A percentile compares a stretch with the other conserved stretches of the same genome.
Conservation (phyloP, 2,329 filamentous ascomycete species). For the Paecilomyces niveus region DNA sequence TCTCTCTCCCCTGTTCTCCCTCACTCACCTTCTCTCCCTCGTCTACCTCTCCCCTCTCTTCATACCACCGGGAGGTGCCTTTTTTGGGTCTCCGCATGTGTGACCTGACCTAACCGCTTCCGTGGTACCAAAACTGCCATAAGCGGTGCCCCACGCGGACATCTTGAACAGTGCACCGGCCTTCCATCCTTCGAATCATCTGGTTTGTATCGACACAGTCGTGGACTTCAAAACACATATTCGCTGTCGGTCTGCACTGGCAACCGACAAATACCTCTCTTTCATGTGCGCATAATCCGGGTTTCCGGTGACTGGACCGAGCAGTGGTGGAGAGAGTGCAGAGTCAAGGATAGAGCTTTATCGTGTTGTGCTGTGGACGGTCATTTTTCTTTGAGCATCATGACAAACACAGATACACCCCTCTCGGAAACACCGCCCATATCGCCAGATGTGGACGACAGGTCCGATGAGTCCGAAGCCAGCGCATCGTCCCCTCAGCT, state of each 20-base stretch:
- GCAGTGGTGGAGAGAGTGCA: not conserved
- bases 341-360: not conserved
- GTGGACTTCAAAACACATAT: not conserved
- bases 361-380: not conserved
- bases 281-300: not conserved
- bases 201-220: not conserved
- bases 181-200: not conserved
- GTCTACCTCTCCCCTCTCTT: not conserved
- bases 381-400: not conserved
- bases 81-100: not conserved
- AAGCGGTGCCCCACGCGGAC: not conserved
- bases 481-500: conserved; percentile 27
- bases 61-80: not conserved
- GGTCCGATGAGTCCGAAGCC: conserved; percentile 13
- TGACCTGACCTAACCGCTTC: not conserved
- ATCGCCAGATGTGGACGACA: conserved; percentile 12
- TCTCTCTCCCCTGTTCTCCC: not conserved
- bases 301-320: not conserved
- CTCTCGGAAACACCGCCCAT: conserved; percentile 13
- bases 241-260: not conserved
- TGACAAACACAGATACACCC: not conserved
- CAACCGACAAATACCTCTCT: not conserved
- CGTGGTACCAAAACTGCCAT: not conserved
- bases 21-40: not conserved
- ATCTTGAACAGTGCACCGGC: not conserved